phyloP scores from a whole-genome alignment of 2,329 filamentous ascomycete species.

The Xylariaceae sp. region DNA sequence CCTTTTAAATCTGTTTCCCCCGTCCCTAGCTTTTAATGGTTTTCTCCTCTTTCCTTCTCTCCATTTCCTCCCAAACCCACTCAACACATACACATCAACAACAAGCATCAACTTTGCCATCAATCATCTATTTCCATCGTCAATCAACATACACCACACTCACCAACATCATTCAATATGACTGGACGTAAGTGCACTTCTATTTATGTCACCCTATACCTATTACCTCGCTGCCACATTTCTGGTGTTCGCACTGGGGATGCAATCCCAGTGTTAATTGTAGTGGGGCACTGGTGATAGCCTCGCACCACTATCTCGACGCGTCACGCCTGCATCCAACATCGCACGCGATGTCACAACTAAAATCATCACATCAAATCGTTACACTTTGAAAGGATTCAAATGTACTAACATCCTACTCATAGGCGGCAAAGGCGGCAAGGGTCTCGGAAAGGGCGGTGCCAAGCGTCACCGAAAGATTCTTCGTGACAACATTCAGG shows the following conservation, averaged over 20 bases:
- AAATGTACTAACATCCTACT: constrained; percentile 52
- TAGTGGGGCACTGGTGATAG: constrained; percentile 35
- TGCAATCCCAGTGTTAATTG: constrained; percentile 14
- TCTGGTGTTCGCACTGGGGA: not conserved
- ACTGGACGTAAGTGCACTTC: constrained; percentile 71
- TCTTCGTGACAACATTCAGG: constrained; percentile 99
- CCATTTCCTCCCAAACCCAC: constrained; percentile 38
- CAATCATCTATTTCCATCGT: constrained; percentile 38
- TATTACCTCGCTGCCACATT: constrained; percentile 28
- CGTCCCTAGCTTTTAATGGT: constrained; percentile 27
- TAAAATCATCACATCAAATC: constrained; percentile 6
- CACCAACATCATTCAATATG: constrained; percentile 60
- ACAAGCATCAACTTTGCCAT: constrained; percentile 33
- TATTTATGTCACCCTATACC: constrained; percentile 18
- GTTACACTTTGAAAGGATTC: not conserved
- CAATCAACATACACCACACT: constrained; percentile 34
- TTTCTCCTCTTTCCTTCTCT: constrained; percentile 28
- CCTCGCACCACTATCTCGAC: constrained; percentile 33
- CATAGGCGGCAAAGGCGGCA: constrained; percentile 90
- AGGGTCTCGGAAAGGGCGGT: constrained; percentile 97
- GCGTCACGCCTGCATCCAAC: constrained; percentile 39
- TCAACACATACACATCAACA: constrained; percentile 37
- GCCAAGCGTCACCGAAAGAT: constrained; percentile 99
- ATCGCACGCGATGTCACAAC: constrained; percentile 11
- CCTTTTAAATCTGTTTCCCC: constrained; percentile 33